These are phyloP conservation scores for Blastomyces emzantsi DNA, from an alignment of 2,329 filamentous ascomycete genomes.

Conservation along the genomic window DNA sequence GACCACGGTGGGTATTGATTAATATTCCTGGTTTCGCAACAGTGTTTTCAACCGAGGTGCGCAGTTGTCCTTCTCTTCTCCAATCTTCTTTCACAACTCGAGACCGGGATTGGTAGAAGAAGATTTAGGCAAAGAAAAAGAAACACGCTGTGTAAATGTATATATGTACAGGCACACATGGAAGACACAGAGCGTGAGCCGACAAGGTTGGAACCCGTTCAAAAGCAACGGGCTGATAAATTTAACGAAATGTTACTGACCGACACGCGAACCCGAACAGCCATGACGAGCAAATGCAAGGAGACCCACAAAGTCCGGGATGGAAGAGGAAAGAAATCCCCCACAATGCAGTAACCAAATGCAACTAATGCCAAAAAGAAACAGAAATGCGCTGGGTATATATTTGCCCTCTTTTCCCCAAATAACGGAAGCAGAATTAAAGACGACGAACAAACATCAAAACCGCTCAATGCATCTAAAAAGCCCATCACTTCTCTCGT, in stretches of 20 bases:
- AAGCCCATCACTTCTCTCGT: not conserved
- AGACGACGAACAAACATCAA: not conserved
- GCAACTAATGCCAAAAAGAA: not conserved
- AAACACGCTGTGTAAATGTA: not conserved
- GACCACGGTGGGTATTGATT: not conserved
- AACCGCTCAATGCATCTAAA: not conserved
- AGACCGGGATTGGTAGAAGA: not conserved
- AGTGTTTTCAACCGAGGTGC: not conserved
- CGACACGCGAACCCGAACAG: not conserved
- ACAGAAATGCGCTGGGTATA: constrained; percentile 1
- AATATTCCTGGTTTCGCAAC: not conserved
- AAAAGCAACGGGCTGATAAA: not conserved
- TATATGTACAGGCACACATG: not conserved
- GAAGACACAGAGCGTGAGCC: not conserved
- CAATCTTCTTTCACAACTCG: not conserved
- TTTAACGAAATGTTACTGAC: not conserved
- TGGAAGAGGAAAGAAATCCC: not conserved
- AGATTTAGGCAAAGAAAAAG: not conserved
- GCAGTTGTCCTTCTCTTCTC: not conserved
- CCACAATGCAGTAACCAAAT: not conserved
- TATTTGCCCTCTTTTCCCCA: not conserved
- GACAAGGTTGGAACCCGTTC: not conserved
- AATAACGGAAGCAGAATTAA: not conserved
- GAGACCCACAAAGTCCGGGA: not conserved
- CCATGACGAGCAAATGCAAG: not conserved